Percentiles rank a stretch among this genome's conserved stretches.
Evolutionary conservation across 2,329 filamentous ascomycete species (phyloP).

Genomic region (Colletotrichum orchidophilum): DNA sequence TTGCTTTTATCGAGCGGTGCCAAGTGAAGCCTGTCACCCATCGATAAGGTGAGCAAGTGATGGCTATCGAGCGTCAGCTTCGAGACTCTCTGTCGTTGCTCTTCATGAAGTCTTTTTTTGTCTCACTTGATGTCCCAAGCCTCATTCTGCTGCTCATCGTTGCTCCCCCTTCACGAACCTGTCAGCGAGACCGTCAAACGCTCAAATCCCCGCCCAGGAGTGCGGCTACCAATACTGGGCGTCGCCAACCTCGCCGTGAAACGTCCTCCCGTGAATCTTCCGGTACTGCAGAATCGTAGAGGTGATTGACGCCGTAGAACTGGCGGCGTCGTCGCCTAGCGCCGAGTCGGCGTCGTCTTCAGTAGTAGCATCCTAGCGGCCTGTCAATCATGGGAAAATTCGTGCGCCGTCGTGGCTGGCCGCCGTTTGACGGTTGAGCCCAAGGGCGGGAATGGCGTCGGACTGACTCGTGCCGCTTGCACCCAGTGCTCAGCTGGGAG

Average conservation of each 20-base stretch:
- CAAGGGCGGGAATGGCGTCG: neutral
- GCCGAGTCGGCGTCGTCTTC: slow-evolving; percentile 32
- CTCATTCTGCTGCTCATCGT: slow-evolving; percentile 45
- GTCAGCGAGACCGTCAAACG: neutral
- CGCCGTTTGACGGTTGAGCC: neutral
- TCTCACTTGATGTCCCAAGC: slow-evolving; percentile 41
- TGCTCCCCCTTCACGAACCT: slow-evolving; percentile 32
- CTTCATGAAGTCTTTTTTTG: slow-evolving; percentile 32
- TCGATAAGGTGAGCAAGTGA: slow-evolving; percentile 37
- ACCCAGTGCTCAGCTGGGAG: slow-evolving; percentile 30
- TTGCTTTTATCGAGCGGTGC: slow-evolving; percentile 38
- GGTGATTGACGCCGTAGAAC: slow-evolving; percentile 42
- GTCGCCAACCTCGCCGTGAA: slow-evolving; percentile 41
- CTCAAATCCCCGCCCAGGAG: neutral
- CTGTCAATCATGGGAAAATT: slow-evolving; percentile 2
- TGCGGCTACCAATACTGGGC: slow-evolving; percentile 41
- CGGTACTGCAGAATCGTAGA: slow-evolving; percentile 44
- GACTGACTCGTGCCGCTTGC: slow-evolving; percentile 30
- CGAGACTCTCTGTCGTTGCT: neutral
- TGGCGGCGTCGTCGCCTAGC: slow-evolving; percentile 30
- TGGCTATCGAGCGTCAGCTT: slow-evolving; percentile 34
- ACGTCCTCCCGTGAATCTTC: slow-evolving; percentile 43
- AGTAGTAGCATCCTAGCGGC: slow-evolving; percentile 10
- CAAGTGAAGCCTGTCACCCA: slow-evolving; percentile 38
- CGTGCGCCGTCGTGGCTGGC: neutral